Percentiles rank a stretch among this genome's conserved stretches.
These are phyloP conservation scores for Ophiostoma australiae DNA, from an alignment of 2,329 filamentous ascomycete genomes.

Conservation along the genomic window DNA sequence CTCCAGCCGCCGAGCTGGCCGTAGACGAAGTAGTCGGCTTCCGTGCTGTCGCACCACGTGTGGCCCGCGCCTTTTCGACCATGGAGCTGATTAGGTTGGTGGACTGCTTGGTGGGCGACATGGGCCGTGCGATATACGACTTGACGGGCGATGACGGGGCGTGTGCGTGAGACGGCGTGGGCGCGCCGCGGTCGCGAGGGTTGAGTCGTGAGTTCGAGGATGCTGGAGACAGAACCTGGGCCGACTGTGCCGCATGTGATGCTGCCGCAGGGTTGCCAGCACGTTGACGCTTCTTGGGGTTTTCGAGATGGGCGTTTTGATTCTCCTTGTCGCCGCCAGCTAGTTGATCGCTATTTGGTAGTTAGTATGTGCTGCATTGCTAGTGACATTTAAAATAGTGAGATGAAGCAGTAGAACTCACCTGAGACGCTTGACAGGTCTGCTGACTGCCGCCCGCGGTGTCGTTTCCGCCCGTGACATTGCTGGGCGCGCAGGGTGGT, in stretches of 20 bases:
- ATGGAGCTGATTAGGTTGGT: slow-evolving; percentile 49
- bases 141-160: slow-evolving; percentile 50
- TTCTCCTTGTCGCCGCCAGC: slow-evolving; percentile 73
- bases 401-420: slow-evolving; percentile 32
- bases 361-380: slow-evolving; percentile 30
- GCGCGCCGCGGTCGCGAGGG: slow-evolving; percentile 39
- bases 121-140: slow-evolving; percentile 52
- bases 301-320: slow-evolving; percentile 52
- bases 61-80: slow-evolving; percentile 57
- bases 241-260: slow-evolving; percentile 32
- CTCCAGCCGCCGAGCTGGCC: slow-evolving; percentile 38
- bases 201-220: slow-evolving; percentile 72
- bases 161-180: slow-evolving; percentile 25
- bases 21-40: slow-evolving; percentile 46
- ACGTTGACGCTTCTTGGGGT: slow-evolving; percentile 64
- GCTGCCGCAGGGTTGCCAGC: slow-evolving; percentile 41
- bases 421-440: slow-evolving; percentile 49
- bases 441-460: slow-evolving; percentile 26
- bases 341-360: slow-evolving; percentile 54
- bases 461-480: slow-evolving; percentile 11
- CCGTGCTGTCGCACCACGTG: slow-evolving; percentile 42
- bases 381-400: slow-evolving; percentile 13
- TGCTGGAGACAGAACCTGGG: slow-evolving; percentile 71
- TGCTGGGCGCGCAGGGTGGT: slow-evolving; percentile 15
- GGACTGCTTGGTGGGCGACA: slow-evolving; percentile 58